phyloP scores from a whole-genome alignment of 2,329 filamentous ascomycete genomes.

The Lasiodiplodia citricola region DNA sequence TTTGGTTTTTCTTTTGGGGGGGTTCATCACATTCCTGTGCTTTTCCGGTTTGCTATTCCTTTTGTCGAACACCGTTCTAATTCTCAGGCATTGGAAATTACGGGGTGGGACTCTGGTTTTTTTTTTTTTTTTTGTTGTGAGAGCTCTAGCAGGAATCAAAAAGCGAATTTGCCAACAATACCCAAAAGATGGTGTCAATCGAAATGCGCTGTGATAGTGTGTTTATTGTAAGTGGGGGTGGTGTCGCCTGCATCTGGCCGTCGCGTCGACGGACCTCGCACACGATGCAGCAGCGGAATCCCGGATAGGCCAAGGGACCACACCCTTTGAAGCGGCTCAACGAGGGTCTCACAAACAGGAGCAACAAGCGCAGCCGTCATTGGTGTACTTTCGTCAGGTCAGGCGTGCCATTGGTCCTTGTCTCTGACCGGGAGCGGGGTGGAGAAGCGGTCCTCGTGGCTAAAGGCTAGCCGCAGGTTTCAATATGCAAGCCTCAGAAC shows the following conservation, averaged over 20 bases:
- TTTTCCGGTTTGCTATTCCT: conserved; percentile 6
- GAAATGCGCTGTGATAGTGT: neutral
- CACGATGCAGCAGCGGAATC: neutral
- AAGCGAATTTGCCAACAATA: conserved; percentile 15
- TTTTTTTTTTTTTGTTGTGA: conserved; percentile 5
- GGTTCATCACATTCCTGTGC: conserved; percentile 17
- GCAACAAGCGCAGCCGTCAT: neutral
- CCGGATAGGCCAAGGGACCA: neutral
- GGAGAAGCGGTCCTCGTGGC: conserved; percentile 4
- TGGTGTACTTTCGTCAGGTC: neutral
- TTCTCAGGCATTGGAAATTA: conserved; percentile 25
- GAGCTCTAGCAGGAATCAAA: conserved; percentile 19
- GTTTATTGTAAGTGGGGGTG: neutral
- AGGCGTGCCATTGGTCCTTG: neutral
- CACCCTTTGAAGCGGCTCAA: conserved; percentile 14
- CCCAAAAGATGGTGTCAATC: neutral
- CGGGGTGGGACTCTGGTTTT: conserved; percentile 9
- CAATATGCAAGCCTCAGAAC: neutral
- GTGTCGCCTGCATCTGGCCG: neutral
- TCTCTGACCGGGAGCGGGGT: conserved; percentile 5
- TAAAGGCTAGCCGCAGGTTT: neutral
- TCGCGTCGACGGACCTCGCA: neutral
- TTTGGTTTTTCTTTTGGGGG: conserved; percentile 5
- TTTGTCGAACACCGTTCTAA: conserved; percentile 18
- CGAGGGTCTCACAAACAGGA: neutral